These are phyloP conservation scores for Ceratopteris richardii DNA, from an alignment of 75 land plant genomes.

Conservation along the genomic window DNA sequence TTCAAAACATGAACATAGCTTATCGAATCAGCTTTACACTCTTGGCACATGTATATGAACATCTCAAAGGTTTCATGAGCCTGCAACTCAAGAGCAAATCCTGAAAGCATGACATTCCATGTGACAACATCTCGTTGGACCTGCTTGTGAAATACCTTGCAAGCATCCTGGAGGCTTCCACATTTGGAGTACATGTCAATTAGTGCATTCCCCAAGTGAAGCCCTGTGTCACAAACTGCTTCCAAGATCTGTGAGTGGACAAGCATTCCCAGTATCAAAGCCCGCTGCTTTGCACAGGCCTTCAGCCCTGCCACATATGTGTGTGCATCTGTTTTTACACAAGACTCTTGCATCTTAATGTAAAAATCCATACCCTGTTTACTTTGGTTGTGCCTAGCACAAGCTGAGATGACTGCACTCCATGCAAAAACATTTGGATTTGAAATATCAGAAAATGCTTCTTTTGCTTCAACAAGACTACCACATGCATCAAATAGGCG, in stretches of 20 bases:
- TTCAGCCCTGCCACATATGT: conserved; percentile 24
- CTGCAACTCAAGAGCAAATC: conserved; percentile 9
- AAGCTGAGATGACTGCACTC: conserved; percentile 23
- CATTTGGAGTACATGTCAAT: conserved; percentile 41
- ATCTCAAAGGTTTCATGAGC: neutral
- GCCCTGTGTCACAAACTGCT: conserved; percentile 8
- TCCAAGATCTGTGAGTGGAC: conserved; percentile 27
- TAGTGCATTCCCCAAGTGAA: conserved; percentile 29
- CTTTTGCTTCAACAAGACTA: conserved; percentile 5
- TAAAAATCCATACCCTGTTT: conserved; percentile 14
- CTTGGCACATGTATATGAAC: conserved; percentile 6
- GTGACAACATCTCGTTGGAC: conserved; percentile 17
- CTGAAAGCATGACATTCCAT: conserved; percentile 27
- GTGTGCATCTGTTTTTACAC: conserved; percentile 22
- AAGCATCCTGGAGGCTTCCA: conserved; percentile 25
- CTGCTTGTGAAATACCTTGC: conserved; percentile 14
- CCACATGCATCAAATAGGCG: conserved; percentile 6
- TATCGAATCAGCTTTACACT: conserved; percentile 8
- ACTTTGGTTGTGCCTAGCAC: conserved; percentile 3
- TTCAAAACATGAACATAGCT: conserved; percentile 13
- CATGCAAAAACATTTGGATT: conserved; percentile 21
- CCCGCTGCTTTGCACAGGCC: conserved; percentile 20
- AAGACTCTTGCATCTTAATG: conserved; percentile 15
- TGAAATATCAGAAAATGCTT: conserved; percentile 16
- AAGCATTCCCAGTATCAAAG: conserved; percentile 25